Evolutionary conservation across 345 rosid species (phyloP).

Genomic region (Carallia pectinifolia): DNA sequence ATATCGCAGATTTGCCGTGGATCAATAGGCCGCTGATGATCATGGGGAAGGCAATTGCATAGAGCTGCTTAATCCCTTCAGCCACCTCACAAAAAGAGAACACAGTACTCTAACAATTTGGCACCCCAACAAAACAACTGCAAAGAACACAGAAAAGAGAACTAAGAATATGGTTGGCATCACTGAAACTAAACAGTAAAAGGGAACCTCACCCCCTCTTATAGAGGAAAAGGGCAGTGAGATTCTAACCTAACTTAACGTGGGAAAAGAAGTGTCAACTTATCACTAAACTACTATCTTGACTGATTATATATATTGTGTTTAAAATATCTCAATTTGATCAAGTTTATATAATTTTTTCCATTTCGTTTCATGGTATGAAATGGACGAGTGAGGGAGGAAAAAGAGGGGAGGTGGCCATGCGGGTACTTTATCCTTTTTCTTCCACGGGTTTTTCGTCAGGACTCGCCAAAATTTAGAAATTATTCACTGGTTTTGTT

Average conservation of each 20-base stretch:
- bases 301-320: too few species aligned
- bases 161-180: not conserved
- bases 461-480: too few species aligned
- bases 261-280: too few species aligned
- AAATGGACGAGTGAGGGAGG: too few species aligned
- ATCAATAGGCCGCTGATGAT: slow-evolving; percentile 47
- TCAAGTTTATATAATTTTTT: too few species aligned
- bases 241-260: not conserved
- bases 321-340: too few species aligned
- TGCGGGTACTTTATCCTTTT: too few species aligned
- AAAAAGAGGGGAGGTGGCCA: too few species aligned
- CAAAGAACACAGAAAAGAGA: slow-evolving; percentile 3
- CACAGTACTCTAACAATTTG: not conserved
- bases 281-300: too few species aligned
- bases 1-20: slow-evolving; percentile 44
- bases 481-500: too few species aligned
- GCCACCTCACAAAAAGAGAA: slow-evolving; percentile 29
- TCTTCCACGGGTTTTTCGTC: too few species aligned
- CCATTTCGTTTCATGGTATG: too few species aligned
- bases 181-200: slow-evolving; percentile 27
- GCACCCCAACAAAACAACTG: not conserved
- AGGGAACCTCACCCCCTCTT: slow-evolving; percentile 22
- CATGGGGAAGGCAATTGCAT: slow-evolving; percentile 47
- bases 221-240: slow-evolving; percentile 10
- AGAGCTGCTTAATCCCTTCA: slow-evolving; percentile 50